A percentile compares a stretch with the other conserved stretches of the same genome.
phyloP scores from a whole-genome alignment of 495 filamentous ascomycete species.

The Polyplosphaeria fusca region DNA sequence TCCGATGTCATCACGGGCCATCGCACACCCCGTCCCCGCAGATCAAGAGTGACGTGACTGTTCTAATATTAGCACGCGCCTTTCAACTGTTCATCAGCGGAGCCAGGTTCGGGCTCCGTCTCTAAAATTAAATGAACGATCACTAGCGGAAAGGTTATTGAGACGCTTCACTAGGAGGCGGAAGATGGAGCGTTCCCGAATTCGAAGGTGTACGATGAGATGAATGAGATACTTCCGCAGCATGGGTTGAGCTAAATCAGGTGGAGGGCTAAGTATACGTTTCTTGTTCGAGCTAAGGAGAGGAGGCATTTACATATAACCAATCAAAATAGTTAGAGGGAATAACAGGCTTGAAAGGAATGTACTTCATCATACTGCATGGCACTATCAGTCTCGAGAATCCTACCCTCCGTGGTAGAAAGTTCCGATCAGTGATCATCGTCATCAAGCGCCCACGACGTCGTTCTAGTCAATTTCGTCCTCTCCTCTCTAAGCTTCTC shows the following conservation, averaged over 20 bases:
- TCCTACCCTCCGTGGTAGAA: conserved; percentile 4
- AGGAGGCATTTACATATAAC: background rate
- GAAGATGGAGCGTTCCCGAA: no score
- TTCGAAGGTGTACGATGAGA: no score
- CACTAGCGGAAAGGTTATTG: background rate
- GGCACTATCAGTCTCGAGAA: conserved; percentile 10
- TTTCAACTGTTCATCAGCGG: background rate
- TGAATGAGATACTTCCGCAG: no score
- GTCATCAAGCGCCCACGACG: conserved; percentile 11
- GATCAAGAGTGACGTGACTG: background rate
- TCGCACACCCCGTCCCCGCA: background rate
- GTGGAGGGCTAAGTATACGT: conserved; percentile 5
- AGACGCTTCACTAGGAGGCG: no score
- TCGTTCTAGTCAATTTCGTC: conserved; percentile 17
- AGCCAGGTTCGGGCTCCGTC: background rate
- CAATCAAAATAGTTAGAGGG: background rate
- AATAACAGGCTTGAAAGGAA: background rate
- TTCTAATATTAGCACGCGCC: background rate
- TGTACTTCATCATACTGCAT: conserved; percentile 9
- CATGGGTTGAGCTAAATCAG: no score
- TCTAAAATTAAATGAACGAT: background rate
- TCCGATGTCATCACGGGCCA: background rate
- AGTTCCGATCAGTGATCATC: conserved; percentile 6
- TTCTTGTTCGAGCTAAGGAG: background rate
- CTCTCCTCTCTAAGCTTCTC: conserved; percentile 16